These are phyloP conservation scores for Plasmodium blacklocki DNA, from an alignment of 169 alveolate species.

Conservation along the genomic window DNA sequence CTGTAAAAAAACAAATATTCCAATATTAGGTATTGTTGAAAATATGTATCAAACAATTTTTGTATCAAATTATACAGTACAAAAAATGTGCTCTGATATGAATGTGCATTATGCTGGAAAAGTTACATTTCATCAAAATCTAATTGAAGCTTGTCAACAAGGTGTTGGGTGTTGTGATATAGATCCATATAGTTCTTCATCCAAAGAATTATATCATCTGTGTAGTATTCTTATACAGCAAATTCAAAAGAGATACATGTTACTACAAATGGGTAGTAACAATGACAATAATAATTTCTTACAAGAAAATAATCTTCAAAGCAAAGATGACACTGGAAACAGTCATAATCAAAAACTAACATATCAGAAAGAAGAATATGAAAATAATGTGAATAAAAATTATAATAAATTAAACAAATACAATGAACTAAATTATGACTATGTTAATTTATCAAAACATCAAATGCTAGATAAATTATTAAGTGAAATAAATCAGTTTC, in stretches of 20 bases:
- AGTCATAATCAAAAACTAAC: not conserved
- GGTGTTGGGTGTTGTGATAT: conserved; percentile 80
- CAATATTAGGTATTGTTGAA: conserved; percentile 96
- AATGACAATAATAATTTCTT: not conserved
- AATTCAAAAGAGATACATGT: conserved; percentile 4
- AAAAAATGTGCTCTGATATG: conserved; percentile 84
- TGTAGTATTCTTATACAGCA: conserved; percentile 46
- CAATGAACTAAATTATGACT: not conserved
- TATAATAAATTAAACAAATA: not conserved
- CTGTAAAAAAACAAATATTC: conserved; percentile 90
- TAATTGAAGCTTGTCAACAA: conserved; percentile 81
- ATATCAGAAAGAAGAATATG: not conserved
- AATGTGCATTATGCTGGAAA: conserved; percentile 82
- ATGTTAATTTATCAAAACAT: not conserved
- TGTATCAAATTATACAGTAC: conserved; percentile 76
- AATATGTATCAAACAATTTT: conserved; percentile 94
- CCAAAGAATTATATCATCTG: conserved; percentile 68
- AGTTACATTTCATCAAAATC: conserved; percentile 82
- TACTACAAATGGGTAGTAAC: not conserved
- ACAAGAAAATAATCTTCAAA: not conserved
- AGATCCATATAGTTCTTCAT: conserved; percentile 50
- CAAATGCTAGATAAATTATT: conserved; percentile 28
- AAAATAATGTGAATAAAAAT: not conserved
- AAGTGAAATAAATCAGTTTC: conserved; percentile 10
- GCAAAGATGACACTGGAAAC: not conserved